Conservation (phyloP, 441 rosid genomes). For the Croton laevigatus region DNA sequence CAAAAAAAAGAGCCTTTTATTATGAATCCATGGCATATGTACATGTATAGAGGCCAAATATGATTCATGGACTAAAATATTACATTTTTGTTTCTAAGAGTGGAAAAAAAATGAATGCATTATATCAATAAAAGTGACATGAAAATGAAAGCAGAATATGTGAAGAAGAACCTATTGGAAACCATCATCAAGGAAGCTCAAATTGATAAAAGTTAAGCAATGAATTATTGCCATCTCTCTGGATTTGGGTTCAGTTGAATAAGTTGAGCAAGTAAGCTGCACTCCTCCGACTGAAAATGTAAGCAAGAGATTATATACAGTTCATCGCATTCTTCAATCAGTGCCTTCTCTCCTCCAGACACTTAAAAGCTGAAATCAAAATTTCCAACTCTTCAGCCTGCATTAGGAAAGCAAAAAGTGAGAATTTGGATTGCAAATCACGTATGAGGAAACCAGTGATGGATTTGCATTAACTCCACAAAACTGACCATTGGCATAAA, state of each 20-base stretch:
- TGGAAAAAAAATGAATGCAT: too few relatives aligned
- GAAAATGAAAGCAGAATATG: too few relatives aligned
- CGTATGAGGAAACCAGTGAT: too few relatives aligned
- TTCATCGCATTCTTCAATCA: conserved; percentile 63
- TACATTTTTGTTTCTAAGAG: too few relatives aligned
- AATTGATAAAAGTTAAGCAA: conserved; percentile 6
- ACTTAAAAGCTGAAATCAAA: conserved; percentile 60
- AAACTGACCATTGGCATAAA: conserved; percentile 52
- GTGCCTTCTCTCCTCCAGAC: conserved; percentile 49
- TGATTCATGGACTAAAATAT: too few relatives aligned
- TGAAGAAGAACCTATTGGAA: too few relatives aligned
- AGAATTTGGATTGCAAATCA: not conserved
- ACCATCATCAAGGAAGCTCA: not conserved
- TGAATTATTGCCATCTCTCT: conserved; percentile 7
- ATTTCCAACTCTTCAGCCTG: conserved; percentile 66
- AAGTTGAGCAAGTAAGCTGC: conserved; percentile 52
- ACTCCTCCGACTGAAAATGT: conserved; percentile 58
- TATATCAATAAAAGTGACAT: too few relatives aligned
- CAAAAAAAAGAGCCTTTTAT: too few relatives aligned
- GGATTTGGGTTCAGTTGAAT: conserved; percentile 38
- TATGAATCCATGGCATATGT: too few relatives aligned
- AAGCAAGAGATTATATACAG: too few relatives aligned
- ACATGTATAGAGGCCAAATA: too few relatives aligned
- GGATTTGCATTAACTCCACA: too few relatives aligned
- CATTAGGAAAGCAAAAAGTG: conserved; percentile 15